A percentile compares a stretch with the other conserved stretches of the same genome.
Evolutionary conservation across 2,329 filamentous ascomycete genomes (phyloP).

Genomic region (Ophiostoma triangulosporum): DNA sequence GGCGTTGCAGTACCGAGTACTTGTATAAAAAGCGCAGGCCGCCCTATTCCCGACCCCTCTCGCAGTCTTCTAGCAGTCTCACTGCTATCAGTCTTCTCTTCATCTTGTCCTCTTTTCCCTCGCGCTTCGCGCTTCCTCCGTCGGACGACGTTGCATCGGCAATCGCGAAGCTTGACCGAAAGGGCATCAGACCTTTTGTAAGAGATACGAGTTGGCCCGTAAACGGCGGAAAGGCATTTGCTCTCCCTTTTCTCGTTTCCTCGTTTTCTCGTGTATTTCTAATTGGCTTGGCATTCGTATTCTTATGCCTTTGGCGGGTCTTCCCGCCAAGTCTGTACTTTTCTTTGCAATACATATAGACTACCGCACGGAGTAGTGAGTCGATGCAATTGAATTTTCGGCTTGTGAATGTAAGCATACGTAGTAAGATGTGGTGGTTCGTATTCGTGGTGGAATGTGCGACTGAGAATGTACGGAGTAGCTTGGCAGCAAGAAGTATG

Average conservation of each 20-base stretch:
- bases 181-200: background rate
- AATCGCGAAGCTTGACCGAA: background rate
- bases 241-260: background rate
- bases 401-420: too few species aligned
- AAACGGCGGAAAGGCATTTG: background rate
- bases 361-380: too few species aligned
- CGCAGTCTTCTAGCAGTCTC: too few species aligned
- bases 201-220: background rate
- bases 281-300: background rate
- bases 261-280: background rate
- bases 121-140: background rate
- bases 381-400: background rate
- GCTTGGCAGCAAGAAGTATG: too few species aligned
- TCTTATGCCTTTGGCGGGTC: background rate
- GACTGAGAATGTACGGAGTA: too few species aligned
- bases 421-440: too few species aligned
- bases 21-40: too few species aligned
- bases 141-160: background rate
- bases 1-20: too few species aligned
- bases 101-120: background rate
- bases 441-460: too few species aligned
- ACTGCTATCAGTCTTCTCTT: background rate
- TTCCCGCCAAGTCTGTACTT: background rate
- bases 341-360: background rate
- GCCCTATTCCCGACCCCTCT: too few species aligned